phyloP scores from a whole-genome alignment of 2,329 filamentous ascomycete species.

The Epichloe bromicola region DNA sequence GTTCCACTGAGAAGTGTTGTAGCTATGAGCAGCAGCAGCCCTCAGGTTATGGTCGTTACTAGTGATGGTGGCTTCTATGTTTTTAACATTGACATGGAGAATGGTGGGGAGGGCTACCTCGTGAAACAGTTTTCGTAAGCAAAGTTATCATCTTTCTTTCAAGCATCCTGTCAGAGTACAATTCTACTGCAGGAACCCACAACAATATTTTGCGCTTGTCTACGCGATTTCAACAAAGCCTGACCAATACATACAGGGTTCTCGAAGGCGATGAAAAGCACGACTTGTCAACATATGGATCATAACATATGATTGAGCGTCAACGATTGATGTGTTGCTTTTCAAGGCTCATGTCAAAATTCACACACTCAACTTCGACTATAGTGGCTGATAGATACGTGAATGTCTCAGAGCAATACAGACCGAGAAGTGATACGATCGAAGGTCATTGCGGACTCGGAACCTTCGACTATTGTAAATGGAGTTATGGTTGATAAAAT shows the following conservation, averaged over 20 bases:
- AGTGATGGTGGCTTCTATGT: constrained; percentile 92
- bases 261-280: constrained; percentile 42
- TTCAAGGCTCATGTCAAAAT: not conserved
- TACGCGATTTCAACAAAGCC: not conserved
- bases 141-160: constrained; percentile 8
- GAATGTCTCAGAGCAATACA: not conserved
- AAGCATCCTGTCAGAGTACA: not conserved
- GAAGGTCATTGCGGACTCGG: not conserved
- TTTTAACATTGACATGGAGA: constrained; percentile 89
- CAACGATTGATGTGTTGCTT: not conserved
- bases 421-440: not conserved
- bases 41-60: constrained; percentile 96
- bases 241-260: constrained; percentile 23
- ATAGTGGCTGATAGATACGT: not conserved
- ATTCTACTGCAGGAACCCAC: not conserved
- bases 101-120: constrained; percentile 82
- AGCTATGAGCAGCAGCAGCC: constrained; percentile 87
- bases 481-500: not conserved
- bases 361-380: not conserved
- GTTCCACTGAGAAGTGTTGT: constrained; percentile 76
- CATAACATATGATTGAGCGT: not conserved
- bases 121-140: constrained; percentile 87
- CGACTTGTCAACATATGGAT: constrained; percentile 33
- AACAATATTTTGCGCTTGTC: not conserved
- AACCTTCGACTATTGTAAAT: not conserved